phyloP scores from a whole-genome alignment of 108 stramenopile genomes.

The Aurantiochytrium sp. region DNA sequence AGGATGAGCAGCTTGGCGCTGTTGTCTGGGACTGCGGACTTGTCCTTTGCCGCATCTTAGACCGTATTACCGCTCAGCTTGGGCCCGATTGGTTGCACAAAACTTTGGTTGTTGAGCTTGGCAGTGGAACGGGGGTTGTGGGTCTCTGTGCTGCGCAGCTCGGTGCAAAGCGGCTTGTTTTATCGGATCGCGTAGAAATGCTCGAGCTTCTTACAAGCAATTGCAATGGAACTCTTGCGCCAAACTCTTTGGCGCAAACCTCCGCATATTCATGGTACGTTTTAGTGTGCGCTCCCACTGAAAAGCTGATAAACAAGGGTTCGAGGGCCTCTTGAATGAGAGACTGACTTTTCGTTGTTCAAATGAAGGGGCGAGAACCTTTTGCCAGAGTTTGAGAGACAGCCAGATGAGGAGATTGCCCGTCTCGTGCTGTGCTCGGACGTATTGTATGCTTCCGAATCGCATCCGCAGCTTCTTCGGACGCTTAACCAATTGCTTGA shows the following conservation, averaged over 20 bases:
- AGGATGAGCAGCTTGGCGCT: neutral
- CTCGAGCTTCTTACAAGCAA: neutral
- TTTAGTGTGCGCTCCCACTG: too few relatives aligned
- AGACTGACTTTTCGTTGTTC: too few relatives aligned
- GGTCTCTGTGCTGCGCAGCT: neutral
- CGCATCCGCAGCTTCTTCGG: neutral
- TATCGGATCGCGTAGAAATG: neutral
- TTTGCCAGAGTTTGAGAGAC: neutral
- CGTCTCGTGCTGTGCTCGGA: neutral
- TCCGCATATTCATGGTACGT: too few relatives aligned
- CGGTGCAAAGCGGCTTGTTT: neutral
- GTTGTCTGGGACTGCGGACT: conserved; percentile 5
- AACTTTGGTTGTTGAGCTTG: neutral
- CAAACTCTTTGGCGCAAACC: too few relatives aligned
- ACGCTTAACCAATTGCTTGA: neutral
- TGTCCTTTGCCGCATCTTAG: neutral
- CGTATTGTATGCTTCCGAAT: neutral
- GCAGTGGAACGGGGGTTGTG: neutral
- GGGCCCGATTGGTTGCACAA: neutral
- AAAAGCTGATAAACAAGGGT: too few relatives aligned
- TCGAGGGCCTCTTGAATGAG: too few relatives aligned
- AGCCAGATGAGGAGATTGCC: neutral
- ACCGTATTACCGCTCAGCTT: neutral
- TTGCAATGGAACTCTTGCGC: too few relatives aligned
- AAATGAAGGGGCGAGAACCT: neutral